Percentiles rank a stretch among this genome's conserved stretches.
Conservation (phyloP, 2,329 filamentous ascomycete species). For the Sphaerostilbella broomeana region DNA sequence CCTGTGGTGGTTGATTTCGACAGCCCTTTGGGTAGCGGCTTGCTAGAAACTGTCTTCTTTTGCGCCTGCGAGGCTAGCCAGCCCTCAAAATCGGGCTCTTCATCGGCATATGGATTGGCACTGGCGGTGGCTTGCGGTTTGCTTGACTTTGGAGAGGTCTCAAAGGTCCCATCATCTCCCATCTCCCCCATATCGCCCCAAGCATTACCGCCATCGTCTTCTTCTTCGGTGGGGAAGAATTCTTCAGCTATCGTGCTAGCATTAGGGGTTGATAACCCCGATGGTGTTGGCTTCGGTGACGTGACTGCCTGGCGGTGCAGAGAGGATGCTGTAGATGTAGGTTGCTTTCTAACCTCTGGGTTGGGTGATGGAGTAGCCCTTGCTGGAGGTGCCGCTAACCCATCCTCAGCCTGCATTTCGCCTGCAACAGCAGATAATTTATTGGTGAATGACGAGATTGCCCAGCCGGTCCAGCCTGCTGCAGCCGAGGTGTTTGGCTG, state of each 20-base stretch:
- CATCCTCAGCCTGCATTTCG: slow-evolving; percentile 64
- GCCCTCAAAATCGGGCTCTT: slow-evolving; percentile 91
- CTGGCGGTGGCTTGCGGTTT: slow-evolving; percentile 29
- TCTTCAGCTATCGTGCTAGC: slow-evolving; percentile 39
- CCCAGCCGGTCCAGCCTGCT: slow-evolving; percentile 80
- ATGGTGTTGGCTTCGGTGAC: slow-evolving; percentile 41
- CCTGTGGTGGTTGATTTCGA: slow-evolving; percentile 49
- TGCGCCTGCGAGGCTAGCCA: slow-evolving; percentile 85
- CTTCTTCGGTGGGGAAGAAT: slow-evolving; percentile 50
- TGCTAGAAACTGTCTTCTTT: slow-evolving; percentile 56
- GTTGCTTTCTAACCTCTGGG: slow-evolving; percentile 30
- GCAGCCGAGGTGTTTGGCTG: slow-evolving; percentile 50
- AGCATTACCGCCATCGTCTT: slow-evolving; percentile 60
- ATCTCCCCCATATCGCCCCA: slow-evolving; percentile 65
- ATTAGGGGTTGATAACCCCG: slow-evolving; percentile 43
- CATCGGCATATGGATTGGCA: slow-evolving; percentile 64
- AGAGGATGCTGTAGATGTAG: slow-evolving; percentile 48
- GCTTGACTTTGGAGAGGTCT: slow-evolving; percentile 25
- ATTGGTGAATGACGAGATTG: slow-evolving; percentile 97
- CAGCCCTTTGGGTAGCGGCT: slow-evolving; percentile 76
- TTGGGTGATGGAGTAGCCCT: slow-evolving; percentile 36
- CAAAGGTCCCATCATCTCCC: slow-evolving; percentile 34
- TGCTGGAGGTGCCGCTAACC: slow-evolving; percentile 35
- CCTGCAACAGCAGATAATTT: slow-evolving; percentile 79
- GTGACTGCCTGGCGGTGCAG: slow-evolving; percentile 55